phyloP scores from a whole-genome alignment of 2,329 filamentous ascomycete genomes.

The Fusarium sp. region DNA sequence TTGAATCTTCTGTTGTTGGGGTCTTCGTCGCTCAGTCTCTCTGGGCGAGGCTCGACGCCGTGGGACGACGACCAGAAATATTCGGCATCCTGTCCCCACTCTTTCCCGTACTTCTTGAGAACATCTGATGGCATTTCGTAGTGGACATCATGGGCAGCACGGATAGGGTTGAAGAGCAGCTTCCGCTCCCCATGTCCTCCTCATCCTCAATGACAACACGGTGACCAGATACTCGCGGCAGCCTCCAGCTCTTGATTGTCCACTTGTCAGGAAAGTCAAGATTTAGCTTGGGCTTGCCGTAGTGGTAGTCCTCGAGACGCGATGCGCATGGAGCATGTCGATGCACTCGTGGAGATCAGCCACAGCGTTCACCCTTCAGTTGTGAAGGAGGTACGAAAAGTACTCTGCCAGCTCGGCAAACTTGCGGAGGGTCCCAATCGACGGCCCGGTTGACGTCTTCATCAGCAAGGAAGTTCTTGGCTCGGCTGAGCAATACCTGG shows the following conservation, averaged over 20 bases:
- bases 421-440: slow-evolving; percentile 54
- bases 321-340: slow-evolving; percentile 50
- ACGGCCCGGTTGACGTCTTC: slow-evolving; percentile 58
- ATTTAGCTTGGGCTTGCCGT: slow-evolving; percentile 43
- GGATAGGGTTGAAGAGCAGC: slow-evolving; percentile 22
- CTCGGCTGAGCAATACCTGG: slow-evolving; percentile 46
- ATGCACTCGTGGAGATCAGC: slow-evolving; percentile 47
- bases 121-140: slow-evolving; percentile 34
- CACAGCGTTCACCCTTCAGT: slow-evolving; percentile 45
- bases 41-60: background rate
- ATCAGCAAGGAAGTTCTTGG: slow-evolving; percentile 61
- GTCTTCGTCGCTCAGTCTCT: background rate
- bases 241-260: slow-evolving; percentile 40
- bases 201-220: background rate
- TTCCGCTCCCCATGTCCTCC: slow-evolving; percentile 23
- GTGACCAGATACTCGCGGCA: slow-evolving; percentile 41
- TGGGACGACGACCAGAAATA: slow-evolving; percentile 15
- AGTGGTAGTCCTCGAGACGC: slow-evolving; percentile 50
- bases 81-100: slow-evolving; percentile 21
- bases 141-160: slow-evolving; percentile 38
- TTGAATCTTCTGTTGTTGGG: slow-evolving; percentile 39
- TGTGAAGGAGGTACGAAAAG: slow-evolving; percentile 49
- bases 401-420: slow-evolving; percentile 54
- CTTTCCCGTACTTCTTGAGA: slow-evolving; percentile 23
- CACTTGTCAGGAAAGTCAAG: slow-evolving; percentile 40